Evolutionary conservation across 2,329 filamentous ascomycete genomes (phyloP).

Genomic region (Alternaria rosae): DNA sequence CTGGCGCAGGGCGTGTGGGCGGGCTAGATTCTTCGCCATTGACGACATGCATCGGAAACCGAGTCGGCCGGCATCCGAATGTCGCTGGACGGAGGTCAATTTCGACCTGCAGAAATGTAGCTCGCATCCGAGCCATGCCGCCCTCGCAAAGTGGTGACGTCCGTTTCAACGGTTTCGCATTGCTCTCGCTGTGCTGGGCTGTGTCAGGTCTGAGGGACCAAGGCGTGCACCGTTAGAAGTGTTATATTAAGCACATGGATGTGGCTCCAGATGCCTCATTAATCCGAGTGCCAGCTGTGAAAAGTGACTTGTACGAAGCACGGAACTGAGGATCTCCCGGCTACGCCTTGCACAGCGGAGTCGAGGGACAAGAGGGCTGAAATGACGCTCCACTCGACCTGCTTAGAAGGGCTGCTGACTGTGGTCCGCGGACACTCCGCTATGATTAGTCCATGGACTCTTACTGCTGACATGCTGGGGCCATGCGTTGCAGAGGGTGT

Average conservation of each 20-base stretch:
- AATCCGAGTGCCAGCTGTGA: constrained; percentile 1
- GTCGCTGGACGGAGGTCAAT: neutral
- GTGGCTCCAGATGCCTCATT: neutral
- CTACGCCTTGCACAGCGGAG: neutral
- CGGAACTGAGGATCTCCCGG: constrained; percentile 2
- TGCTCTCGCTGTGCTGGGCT: neutral
- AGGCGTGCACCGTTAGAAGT: neutral
- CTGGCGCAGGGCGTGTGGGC: neutral
- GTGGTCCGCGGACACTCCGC: constrained; percentile 1
- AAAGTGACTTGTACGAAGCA: neutral
- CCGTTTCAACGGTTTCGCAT: constrained; percentile 18
- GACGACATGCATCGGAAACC: constrained; percentile 28
- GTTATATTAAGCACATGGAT: constrained; percentile 12
- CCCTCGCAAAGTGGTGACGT: neutral
- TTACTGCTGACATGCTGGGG: constrained; percentile 1
- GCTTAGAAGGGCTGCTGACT: constrained; percentile 21
- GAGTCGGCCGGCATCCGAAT: constrained; percentile 25
- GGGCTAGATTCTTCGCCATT: constrained; percentile 9
- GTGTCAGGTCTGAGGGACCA: constrained; percentile 2
- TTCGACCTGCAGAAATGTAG: neutral
- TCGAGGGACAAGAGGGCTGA: constrained; percentile 10
- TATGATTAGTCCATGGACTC: neutral
- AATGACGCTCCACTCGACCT: constrained; percentile 7
- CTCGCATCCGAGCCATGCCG: constrained; percentile 2
- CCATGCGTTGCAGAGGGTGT: neutral